Evolutionary conservation across 306 rosid genomes (phyloP), one percentile per base, ranked within the genome.

Genomic region (Fagus sylvatica): DNA sequence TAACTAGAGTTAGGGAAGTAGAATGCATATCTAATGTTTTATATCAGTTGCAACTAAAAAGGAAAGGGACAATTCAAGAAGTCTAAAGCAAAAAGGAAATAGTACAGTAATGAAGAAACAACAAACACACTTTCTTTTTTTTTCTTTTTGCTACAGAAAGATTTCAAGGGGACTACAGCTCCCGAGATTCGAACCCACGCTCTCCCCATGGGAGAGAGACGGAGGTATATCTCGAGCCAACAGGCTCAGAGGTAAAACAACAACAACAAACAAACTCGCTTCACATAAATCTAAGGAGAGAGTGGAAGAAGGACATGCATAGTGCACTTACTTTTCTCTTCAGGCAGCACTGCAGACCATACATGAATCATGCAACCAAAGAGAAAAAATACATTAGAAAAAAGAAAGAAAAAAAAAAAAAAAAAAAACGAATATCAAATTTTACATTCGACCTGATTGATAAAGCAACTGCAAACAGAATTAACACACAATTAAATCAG

Each of bases 251-350:
- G 0, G 15, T 17, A 11, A 19, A 32, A 60, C 67, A 15, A 19
- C 30, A 32, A 32, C 68, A 60, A 30, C 8, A 39, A 2, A 12
- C 13, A 7, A 75, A 66, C 51, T 56, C 56, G 76, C 71, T 43
- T 49, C 2, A 0, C 11, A 0, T 1, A 4, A 55, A 68, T 30
- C 17, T 4, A 53, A 60, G 48, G 56, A 73, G 6, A 1, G 72
- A 49, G 80, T 69, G 33, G 56, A 79, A 61, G 59, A 37, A 56
- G 41, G 19, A 74, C 37, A 73, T 61, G 61, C 74, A 30, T 74
- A 71, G 78, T 80, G 76, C 78, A 87, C 98, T 85, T 87, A 94
- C 98, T 89, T 88, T 72, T 91, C 79, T 92, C 98, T 89, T 87
- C 95, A 2, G 90, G 93, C 76, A 94, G 89, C 82, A 85, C 98